Evolutionary conservation across 345 rosid genomes (phyloP), one percentile per base, ranked within the genome.

Genomic region (Diplotaxis tenuifolia): DNA sequence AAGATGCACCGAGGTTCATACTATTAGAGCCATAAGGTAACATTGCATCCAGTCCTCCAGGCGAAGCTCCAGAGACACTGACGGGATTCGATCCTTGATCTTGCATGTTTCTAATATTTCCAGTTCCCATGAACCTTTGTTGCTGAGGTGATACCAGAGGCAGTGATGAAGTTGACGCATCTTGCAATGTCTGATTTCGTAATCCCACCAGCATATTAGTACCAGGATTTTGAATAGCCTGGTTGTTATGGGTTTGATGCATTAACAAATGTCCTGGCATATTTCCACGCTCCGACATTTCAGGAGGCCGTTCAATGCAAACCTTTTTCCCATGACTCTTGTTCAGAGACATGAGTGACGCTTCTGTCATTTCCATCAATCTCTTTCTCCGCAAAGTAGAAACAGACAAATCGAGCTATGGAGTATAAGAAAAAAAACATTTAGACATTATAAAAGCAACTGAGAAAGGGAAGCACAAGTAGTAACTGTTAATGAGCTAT

Each of bases 261-360:
- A 78, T 82, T 80, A 86, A 75, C 81, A 83, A 50, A 79, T 82
- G 84, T 23, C 89, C 88, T 7, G 87, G 74, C 79, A 83, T 52
- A 52, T 72, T 79, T 75, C 85, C 89, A 0, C 81, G 70, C 68
- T 85, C 88, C 53, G 90, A 84, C 81, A 86, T 82, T 75, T 89
- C 94, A 11, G 86, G 85, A 72, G 86, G 79, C 74, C 85, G 83
- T 71, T 42, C 50, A n/a, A 81, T 82, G 81, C 88, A 86, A 78
- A 84, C 83, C 74, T 85, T 92, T 86, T 90, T 95, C 62, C 97
- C 89, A 71, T 85, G 85, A 68, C 80, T 84, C 82, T 86, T 85
- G 71, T 80, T 84, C 66, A 74, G 85, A 53, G 89, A 79, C 62
- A 86, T 81, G 56, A 83, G 91, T 16, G 87, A 75, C 40, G 84